These are phyloP conservation scores for Aspergillus sclerotiicarbonarius DNA, from an alignment of 495 filamentous ascomycete genomes.

Conservation along the genomic window DNA sequence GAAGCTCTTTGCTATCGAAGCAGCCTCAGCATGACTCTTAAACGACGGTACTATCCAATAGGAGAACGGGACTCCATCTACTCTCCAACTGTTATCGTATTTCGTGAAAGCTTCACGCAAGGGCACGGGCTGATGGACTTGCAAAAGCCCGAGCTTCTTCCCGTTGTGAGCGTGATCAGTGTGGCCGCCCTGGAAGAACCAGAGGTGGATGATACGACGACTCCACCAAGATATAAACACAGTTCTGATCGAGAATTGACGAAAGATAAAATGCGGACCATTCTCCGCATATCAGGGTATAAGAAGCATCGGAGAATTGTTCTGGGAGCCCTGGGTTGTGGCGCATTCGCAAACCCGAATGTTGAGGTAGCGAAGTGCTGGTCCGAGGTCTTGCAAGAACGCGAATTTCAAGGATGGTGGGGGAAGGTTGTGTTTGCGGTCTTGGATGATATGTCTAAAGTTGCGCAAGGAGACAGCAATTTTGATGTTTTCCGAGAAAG, in stretches of 20 bases:
- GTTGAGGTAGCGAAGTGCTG: conserved; percentile 61
- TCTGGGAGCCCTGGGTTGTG: conserved; percentile 67
- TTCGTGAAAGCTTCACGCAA: conserved; percentile 41
- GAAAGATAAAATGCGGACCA: conserved; percentile 57
- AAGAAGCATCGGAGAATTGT: conserved; percentile 55
- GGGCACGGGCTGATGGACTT: conserved; percentile 44
- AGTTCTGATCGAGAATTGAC: conserved; percentile 47
- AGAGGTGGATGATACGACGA: conserved; percentile 27
- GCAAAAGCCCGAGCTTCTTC: conserved; percentile 33
- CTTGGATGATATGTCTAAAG: conserved; percentile 20
- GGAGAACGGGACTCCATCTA: conserved; percentile 53
- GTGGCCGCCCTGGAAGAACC: conserved; percentile 55
- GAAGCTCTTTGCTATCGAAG: conserved; percentile 65
- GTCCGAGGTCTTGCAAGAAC: conserved; percentile 54
- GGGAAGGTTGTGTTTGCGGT: conserved; percentile 36
- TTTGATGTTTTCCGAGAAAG: conserved; percentile 48
- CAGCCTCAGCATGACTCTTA: conserved; percentile 53
- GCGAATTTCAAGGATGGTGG: conserved; percentile 50
- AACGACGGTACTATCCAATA: conserved; percentile 55
- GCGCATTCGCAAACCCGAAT: conserved; percentile 59
- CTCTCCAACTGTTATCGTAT: conserved; percentile 55
- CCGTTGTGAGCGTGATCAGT: conserved; percentile 56
- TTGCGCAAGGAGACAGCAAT: conserved; percentile 35
- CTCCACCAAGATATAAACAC: conserved; percentile 28
- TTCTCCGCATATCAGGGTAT: conserved; percentile 52